Conservation (phyloP, 768 basidiomycete genomes). For the Tubosaeta sp. region DNA sequence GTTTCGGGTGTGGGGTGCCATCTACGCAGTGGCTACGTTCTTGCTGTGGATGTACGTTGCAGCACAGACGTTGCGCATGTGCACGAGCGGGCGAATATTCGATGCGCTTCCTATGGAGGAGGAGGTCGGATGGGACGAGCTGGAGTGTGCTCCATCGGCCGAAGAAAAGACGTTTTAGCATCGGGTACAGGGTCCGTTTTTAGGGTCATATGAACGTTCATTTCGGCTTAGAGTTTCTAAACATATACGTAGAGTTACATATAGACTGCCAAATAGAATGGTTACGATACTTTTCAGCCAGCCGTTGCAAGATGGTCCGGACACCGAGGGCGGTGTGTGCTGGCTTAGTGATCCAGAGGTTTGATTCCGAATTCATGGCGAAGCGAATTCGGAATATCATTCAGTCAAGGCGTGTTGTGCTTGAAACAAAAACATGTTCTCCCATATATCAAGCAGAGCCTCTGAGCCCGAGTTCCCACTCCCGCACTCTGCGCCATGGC, state of each 20-base stretch:
- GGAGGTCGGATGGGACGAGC: constrained; percentile 11
- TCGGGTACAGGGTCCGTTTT: background rate
- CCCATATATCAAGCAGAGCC: background rate
- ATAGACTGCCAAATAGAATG: background rate
- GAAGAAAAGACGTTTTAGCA: constrained; percentile 2
- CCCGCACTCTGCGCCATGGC: constrained; percentile 1
- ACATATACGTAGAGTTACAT: background rate
- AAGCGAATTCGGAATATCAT: constrained; percentile 6
- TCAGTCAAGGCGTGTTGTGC: background rate
- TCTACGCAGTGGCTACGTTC: constrained; percentile 48
- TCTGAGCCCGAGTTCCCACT: background rate
- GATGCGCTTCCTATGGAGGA: constrained; percentile 40
- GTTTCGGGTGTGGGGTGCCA: constrained; percentile 55
- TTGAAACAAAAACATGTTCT: background rate
- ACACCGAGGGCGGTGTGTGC: background rate
- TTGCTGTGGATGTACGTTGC: constrained; percentile 51
- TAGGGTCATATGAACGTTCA: background rate
- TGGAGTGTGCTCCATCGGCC: background rate
- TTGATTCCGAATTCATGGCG: background rate
- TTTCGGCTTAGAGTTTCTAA: background rate
- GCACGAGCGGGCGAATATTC: constrained; percentile 38
- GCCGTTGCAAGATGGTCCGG: background rate
- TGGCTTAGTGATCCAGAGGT: background rate
- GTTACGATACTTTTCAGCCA: background rate
- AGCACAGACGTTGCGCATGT: constrained; percentile 35